Base-by-base conservation (phyloP, 768 basidiomycete species). In the Leccinum broughii region DNA sequence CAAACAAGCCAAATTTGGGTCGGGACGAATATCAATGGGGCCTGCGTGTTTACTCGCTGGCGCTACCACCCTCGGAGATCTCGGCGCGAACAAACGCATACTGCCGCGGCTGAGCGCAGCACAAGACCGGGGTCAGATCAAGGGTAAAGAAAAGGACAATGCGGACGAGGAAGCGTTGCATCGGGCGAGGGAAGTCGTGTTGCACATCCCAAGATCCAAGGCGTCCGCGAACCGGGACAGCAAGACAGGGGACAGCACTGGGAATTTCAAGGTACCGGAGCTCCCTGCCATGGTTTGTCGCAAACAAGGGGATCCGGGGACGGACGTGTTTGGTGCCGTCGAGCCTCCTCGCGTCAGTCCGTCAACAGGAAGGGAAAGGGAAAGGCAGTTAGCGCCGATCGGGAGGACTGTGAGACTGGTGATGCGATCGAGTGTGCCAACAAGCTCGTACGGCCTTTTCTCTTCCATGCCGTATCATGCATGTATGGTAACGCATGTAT, bases 341-440 rank as follows among this genome's bases (percentile, higher is more conserved):
- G 64, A 59, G 13, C 71, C 66, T 53, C 62, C 59, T 37, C 60
- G 20, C 44, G 54, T 9, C 57, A 10, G 49, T 34, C 24, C 10
- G 11, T 4, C 26, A 34, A 79, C 71, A 62, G 69, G 32, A 81
- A 79, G 57, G 76, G 67, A 35, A 82, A 77, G 70, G 76, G 75
- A 8, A 77, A 74, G 30, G 69, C 68, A 1, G 69, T 66, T 13
- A 68, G 62, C 9, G 59, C 66, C 9, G 78, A 62, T 72, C 77
- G 28, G 28, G 9, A 51, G 6, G 60, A 67, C 9, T 30, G 28
- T 30, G 28, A 30, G 28, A 62, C 58, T 9, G 71, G 67, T 13
- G 62, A 63, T 26, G 64, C 76, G 57, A 65, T 83, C 46, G 87
- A 89, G 74, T 81, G 77, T 64, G 76, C 78, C 6, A 90, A 89